Base-by-base conservation (phyloP, 495 filamentous ascomycete species). In the Hypoxylon cercidicola region DNA sequence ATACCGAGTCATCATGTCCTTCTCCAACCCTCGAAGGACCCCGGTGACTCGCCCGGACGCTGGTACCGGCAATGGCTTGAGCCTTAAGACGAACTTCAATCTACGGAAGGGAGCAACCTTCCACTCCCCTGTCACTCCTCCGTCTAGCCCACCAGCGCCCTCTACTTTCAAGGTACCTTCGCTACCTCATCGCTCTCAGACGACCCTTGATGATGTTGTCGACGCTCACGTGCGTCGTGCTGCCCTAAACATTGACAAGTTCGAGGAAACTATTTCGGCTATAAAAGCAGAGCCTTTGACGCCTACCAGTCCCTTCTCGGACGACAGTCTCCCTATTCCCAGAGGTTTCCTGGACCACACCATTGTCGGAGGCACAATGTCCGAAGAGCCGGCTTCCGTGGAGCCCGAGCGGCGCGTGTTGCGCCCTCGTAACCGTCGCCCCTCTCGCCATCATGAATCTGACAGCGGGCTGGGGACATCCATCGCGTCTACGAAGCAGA, bases 81-180 rank as follows among this genome's bases (percentile, higher is more conserved):
- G 73, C 54, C 71, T 81, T 78, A 82, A 82, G 78, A 84, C 80
- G 68, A 80, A 76, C 75, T 68, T 81, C 66, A 68, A 74, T 59
- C 82, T 90, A 69, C 80, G 79, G 72, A 89, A 88, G 76, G 84
- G 85, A 34, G 80, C 84, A 5, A 90, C 88, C 59, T 90, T 90
- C 75, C 82, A 88, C 55, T 81, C 81, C 64, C 80, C 79, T 54
- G 72, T 71, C 44, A 78, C 79, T 40, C 77, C 81, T 46, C 77
- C 78, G 49, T 69, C 75, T 44, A 74, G 79, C 28, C 62, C 69
- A 41, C 73, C 78, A 0, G 77, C 84, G 35, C 69, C 66, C 20
- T 65, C 76, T 61, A 41, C 69, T 41, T 82, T 85, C 68, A 79
- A 78, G 57, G 76, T 79, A 47, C 82, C 80, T 8, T 72, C 77